phyloP scores from a whole-genome alignment of 164 flowering plant species.

The Malania oleifera region DNA sequence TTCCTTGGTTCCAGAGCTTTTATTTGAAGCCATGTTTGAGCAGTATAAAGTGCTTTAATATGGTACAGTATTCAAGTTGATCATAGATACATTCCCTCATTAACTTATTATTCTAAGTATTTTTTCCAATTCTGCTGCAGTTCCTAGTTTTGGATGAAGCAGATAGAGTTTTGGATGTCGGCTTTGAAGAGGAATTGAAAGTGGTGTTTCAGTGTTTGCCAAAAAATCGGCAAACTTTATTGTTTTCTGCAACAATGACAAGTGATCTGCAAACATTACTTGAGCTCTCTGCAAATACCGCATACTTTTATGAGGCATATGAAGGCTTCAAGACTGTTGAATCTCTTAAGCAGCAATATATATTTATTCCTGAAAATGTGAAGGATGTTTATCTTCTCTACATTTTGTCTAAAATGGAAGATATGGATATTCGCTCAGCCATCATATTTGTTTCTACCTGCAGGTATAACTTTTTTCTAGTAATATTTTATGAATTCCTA shows the following conservation, averaged over 20 bases:
- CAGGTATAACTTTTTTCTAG: conserved; percentile 45
- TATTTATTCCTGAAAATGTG: conserved; percentile 59
- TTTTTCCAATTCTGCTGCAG: conserved; percentile 27
- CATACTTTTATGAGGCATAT: conserved; percentile 81
- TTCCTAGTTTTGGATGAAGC: conserved; percentile 97
- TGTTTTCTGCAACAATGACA: conserved; percentile 96
- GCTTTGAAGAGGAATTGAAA: conserved; percentile 79
- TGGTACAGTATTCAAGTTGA: too few species aligned
- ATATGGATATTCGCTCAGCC: conserved; percentile 68
- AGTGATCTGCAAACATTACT: conserved; percentile 57
- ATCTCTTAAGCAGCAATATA: conserved; percentile 77
- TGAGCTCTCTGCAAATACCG: conserved; percentile 77
- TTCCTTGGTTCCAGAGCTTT: not conserved
- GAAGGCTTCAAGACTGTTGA: conserved; percentile 90
- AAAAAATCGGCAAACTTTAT: conserved; percentile 71
- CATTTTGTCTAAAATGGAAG: conserved; percentile 76
- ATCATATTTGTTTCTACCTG: conserved; percentile 82
- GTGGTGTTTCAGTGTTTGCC: conserved; percentile 81
- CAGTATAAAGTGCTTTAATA: not conserved
- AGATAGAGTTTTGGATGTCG: conserved; percentile 88
- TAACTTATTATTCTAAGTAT: not conserved
- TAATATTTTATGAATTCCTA: not conserved
- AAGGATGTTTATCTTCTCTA: conserved; percentile 78
- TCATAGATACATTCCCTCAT: too few species aligned
- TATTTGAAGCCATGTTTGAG: too few species aligned